Percentiles rank a stretch among this genome's conserved stretches.
These are phyloP conservation scores for Fusarium nodosum DNA, from an alignment of 2,329 filamentous ascomycete species.

Conservation along the genomic window DNA sequence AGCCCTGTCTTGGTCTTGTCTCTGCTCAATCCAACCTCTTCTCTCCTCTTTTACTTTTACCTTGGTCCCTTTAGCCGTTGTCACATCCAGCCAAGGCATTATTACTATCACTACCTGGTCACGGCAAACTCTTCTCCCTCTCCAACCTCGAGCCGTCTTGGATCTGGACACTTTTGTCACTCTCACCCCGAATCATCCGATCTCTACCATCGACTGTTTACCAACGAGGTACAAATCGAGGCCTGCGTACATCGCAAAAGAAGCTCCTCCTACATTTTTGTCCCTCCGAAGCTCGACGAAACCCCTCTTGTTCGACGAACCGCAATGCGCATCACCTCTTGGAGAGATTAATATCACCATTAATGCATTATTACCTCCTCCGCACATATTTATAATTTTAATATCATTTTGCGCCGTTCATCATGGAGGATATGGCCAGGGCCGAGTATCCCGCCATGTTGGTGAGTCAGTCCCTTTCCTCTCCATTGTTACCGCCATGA, in stretches of 20 bases:
- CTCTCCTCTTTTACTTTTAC: constrained; percentile 9
- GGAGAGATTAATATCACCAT: constrained; percentile 37
- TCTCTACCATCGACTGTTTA: constrained; percentile 19
- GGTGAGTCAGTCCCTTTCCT: constrained; percentile 69
- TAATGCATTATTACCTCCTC: constrained; percentile 23
- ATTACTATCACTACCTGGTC: constrained; percentile 1
- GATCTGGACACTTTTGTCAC: constrained; percentile 11
- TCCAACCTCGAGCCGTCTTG: constrained; percentile 29
- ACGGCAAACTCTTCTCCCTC: constrained; percentile 1
- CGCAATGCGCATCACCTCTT: constrained; percentile 34
- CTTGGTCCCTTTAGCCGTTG: constrained; percentile 28
- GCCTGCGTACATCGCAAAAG: constrained; percentile 9
- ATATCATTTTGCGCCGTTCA: constrained; percentile 52
- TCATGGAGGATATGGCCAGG: constrained; percentile 83
- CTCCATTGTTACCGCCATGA: constrained; percentile 8
- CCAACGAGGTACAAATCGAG: constrained; percentile 5
- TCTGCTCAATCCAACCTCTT: constrained; percentile 30
- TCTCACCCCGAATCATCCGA: constrained; percentile 35
- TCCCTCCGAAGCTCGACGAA: constrained; percentile 38
- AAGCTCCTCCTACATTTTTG: constrained; percentile 31
- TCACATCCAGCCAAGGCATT: constrained; percentile 27
- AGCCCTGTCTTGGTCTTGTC: constrained; percentile 25
- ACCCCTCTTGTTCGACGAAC: constrained; percentile 37
- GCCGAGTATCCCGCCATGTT: constrained; percentile 95
- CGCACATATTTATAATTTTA: constrained; percentile 37